phyloP scores from a whole-genome alignment of 208 protist species.

The Trypanosoma cruzi region DNA sequence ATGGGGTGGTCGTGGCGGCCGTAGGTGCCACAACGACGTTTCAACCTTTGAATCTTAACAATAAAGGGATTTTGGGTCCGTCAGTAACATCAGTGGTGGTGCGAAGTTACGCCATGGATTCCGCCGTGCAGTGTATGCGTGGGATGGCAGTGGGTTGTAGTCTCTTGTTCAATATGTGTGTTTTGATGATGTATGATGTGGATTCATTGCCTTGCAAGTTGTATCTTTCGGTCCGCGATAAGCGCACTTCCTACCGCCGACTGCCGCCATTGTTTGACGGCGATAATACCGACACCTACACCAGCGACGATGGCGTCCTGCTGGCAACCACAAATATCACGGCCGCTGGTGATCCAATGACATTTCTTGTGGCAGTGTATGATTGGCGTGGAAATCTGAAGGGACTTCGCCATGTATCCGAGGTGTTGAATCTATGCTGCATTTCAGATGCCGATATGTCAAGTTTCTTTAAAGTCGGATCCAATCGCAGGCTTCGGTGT shows the following conservation, averaged over 20 bases:
- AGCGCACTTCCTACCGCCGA: neutral
- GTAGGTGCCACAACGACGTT: constrained; percentile 26
- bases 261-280: no score
- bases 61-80: constrained; percentile 28
- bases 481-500: no score
- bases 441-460: no score
- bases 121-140: constrained; percentile 44
- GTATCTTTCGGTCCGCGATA: constrained; percentile 41
- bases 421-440: no score
- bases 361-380: constrained; percentile 64
- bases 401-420: no score
- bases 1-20: constrained; percentile 18
- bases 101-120: constrained; percentile 37
- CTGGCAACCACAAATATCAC: constrained; percentile 4
- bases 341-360: constrained; percentile 30
- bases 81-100: constrained; percentile 18
- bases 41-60: constrained; percentile 49
- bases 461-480: no score
- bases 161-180: constrained; percentile 77
- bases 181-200: constrained; percentile 57
- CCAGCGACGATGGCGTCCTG: no score
- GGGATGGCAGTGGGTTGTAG: constrained; percentile 63
- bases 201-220: constrained; percentile 58
- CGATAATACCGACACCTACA: no score
- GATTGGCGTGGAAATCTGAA: constrained; percentile 60